Evolutionary conservation across 169 alveolate species (phyloP), one percentile per base, ranked within the genome.

Genomic region (Babesia sp.): DNA sequence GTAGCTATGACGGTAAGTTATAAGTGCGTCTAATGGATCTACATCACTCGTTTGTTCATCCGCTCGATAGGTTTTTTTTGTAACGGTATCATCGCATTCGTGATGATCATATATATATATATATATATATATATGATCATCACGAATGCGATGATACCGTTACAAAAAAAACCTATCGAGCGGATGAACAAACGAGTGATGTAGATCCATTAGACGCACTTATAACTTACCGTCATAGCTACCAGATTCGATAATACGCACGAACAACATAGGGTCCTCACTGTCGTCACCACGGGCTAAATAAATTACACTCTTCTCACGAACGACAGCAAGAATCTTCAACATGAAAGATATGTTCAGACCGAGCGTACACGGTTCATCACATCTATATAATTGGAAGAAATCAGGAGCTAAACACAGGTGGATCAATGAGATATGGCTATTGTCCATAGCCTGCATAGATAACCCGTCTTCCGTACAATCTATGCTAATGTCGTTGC

Each of bases 391-490:
- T 50, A 88, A 95, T 74, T 92, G 96, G 74, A 93, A 93, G 39
- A 93, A 93, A 50, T 91, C 95, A 45, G 95, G 95, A 58, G 86
- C 76, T 48, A 93, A 86, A 60, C 85, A 74, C 45, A 93, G 83
- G 51, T 93, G 92, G 34, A 93, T 94, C 51, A 93, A 69, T 31
- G 97, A 91, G 34, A 93, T 93, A 82, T 93, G 97, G 16, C 95
- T 91, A 64, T 93, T 91, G 45, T 93, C 97, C 97, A 93, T 93
- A 8, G 97, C 95, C 79, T 93, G 97, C 87, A 93, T 90, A 34
- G 93, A 87, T 36, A 93, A 69, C 26, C 97, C 97, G 26, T 92
- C 93, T 41, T 90, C 92, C 36, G 91, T 83, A 63, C 96, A 93
- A 69, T 93, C 97, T 37, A 93, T 85, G 73, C 93, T 93, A 36